Conservation (phyloP, 2,329 filamentous ascomycete genomes). For the Exophiala alcalophila region DNA sequence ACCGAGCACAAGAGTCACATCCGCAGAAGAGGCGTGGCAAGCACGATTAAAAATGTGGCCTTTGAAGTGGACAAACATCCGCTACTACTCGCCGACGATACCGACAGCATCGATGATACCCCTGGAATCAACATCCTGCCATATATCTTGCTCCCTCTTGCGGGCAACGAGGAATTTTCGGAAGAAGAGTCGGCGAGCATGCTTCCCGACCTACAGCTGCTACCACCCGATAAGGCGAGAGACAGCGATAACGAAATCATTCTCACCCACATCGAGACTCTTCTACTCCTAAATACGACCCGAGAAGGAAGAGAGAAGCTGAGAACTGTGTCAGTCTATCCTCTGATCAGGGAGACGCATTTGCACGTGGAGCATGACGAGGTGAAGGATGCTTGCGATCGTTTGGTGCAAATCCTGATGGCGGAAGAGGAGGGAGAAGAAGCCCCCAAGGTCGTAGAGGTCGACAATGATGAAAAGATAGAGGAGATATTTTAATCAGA, state of each 20-base stretch:
- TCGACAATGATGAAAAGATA: constrained; percentile 47
- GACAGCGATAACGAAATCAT: constrained; percentile 75
- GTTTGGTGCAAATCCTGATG: constrained; percentile 85
- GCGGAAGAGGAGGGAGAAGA: constrained; percentile 73
- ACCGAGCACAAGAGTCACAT: constrained; percentile 84
- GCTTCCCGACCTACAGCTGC: constrained; percentile 83
- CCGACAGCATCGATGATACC: constrained; percentile 37
- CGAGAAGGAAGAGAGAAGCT: constrained; percentile 70
- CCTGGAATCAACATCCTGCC: constrained; percentile 65
- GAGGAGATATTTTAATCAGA: constrained; percentile 44
- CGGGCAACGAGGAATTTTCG: constrained; percentile 80
- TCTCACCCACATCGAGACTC: constrained; percentile 82
- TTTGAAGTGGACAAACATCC: constrained; percentile 76
- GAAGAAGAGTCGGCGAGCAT: constrained; percentile 83
- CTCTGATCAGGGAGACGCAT: constrained; percentile 84
- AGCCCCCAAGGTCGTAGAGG: constrained; percentile 42
- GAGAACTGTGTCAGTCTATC: constrained; percentile 78
- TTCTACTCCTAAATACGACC: constrained; percentile 79
- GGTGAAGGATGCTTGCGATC: constrained; percentile 80
- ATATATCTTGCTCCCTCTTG: constrained; percentile 84
- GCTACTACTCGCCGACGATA: constrained; percentile 65
- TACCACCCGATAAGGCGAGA: constrained; percentile 84
- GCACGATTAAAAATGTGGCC: constrained; percentile 88
- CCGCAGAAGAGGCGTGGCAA: constrained; percentile 88
- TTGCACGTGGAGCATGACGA: constrained; percentile 71